phyloP scores from a whole-genome alignment of 257 asterid genomes.

The Coffea eugenioides region DNA sequence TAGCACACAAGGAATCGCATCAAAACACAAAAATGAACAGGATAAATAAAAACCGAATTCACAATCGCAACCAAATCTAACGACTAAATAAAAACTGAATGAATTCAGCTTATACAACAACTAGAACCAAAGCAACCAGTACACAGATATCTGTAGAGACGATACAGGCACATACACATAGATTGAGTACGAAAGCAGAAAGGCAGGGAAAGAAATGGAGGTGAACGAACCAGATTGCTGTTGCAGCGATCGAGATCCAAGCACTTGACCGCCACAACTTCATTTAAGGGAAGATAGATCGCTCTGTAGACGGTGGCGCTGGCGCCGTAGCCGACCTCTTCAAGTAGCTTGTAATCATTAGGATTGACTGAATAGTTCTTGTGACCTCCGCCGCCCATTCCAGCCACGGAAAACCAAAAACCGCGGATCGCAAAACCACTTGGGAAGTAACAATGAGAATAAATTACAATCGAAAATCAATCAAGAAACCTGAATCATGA shows the following conservation, averaged over 20 bases:
- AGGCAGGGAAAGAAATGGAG: not conserved
- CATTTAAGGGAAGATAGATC: slow-evolving; percentile 79
- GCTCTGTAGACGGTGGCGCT: slow-evolving; percentile 93
- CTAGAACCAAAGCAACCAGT: not conserved
- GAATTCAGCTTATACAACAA: slow-evolving; percentile 8
- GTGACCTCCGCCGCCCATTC: slow-evolving; percentile 38
- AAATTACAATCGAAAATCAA: not conserved
- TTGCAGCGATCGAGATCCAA: slow-evolving; percentile 99
- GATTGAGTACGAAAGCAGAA: not conserved
- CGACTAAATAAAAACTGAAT: not conserved
- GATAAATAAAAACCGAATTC: not conserved
- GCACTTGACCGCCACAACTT: slow-evolving; percentile 88
- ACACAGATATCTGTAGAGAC: too few relatives aligned
- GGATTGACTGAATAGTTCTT: slow-evolving; percentile 66
- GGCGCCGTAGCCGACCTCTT: slow-evolving; percentile 94
- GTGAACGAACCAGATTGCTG: slow-evolving; percentile 77
- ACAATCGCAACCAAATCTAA: slow-evolving; percentile 1
- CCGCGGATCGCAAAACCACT: slow-evolving; percentile 26
- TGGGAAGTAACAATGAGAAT: not conserved
- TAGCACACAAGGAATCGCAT: not conserved
- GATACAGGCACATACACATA: not conserved
- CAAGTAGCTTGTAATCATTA: slow-evolving; percentile 74
- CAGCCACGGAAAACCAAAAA: not conserved
- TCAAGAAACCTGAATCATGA: not conserved
- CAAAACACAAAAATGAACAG: not conserved